Percentiles rank a stretch among this genome's conserved stretches.
These are phyloP conservation scores for Blastomyces emzantsi DNA, from an alignment of 2,329 filamentous ascomycete species.

Conservation along the genomic window DNA sequence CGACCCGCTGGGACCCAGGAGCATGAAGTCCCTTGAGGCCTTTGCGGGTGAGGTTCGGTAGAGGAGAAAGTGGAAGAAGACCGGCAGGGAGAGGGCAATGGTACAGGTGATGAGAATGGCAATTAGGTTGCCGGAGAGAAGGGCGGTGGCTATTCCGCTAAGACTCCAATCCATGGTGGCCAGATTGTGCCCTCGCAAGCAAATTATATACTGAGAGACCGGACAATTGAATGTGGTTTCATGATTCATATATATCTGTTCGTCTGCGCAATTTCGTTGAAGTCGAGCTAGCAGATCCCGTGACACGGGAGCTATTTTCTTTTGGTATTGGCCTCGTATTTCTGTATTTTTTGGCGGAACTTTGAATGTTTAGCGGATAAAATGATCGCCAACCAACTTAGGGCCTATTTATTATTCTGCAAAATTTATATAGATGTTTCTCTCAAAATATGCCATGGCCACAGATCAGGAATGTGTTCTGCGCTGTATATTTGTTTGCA, in stretches of 20 bases:
- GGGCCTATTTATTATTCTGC: background rate
- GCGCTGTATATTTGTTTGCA: background rate
- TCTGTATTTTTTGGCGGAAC: background rate
- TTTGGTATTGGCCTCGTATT: background rate
- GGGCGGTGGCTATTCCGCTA: constrained; percentile 31
- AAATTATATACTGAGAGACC: too few species aligned
- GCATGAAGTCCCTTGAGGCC: constrained; percentile 62
- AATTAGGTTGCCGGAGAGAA: constrained; percentile 36
- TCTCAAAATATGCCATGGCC: background rate
- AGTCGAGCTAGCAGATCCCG: background rate
- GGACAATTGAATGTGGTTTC: too few species aligned
- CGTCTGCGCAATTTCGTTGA: too few species aligned
- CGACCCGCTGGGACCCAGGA: constrained; percentile 68
- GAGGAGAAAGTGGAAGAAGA: constrained; percentile 67
- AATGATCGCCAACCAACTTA: background rate
- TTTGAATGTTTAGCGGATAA: background rate
- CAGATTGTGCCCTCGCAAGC: background rate
- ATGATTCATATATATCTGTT: too few species aligned
- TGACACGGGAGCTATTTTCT: background rate
- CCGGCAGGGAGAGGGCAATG: constrained; percentile 62
- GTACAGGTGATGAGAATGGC: constrained; percentile 57
- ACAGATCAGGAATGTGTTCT: background rate
- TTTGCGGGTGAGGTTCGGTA: constrained; percentile 56
- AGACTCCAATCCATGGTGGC: constrained; percentile 28
- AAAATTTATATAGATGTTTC: background rate